Base-by-base conservation (phyloP, 2,329 filamentous ascomycete genomes). In the Aspergillus carbonarius region DNA sequence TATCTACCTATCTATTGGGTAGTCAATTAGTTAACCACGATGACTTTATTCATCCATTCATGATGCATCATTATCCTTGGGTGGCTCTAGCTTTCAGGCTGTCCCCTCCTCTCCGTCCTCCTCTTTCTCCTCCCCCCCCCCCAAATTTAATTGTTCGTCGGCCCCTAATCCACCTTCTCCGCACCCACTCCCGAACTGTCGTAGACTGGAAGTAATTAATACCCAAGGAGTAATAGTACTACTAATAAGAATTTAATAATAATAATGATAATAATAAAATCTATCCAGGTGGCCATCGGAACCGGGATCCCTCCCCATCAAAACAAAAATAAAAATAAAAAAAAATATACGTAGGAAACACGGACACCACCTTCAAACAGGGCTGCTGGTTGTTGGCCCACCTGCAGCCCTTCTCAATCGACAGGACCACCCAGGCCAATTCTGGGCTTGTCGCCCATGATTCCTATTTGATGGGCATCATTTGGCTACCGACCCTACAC, bases 321-420 rank as follows among this genome's bases (percentile, higher is more conserved):
- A 50, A 39, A 40, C 42, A 39, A 37, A 40, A 57, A 54, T 48
- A 27, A 58, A 54, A 53, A 37, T 20, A 23, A 55, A 37, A 44
- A 54, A 54, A 42, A 42, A 40, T 52, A 37, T 52, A 52, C 30
- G 30, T 32, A 32, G 30, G 35, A 52, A 39, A 44, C 37, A 34
- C 37, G 40, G 37, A 52, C 27, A 44, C 54, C 30, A 39, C 37
- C 48, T 30, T 60, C 44, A 60, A 60, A 62, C 57, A 57, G 54
- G 54, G 58, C 60, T 54, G 51, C 51, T 54, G 51, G 52, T 58
- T 59, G 48, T 53, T 52, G 60, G 58, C 58, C 60, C 60, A 62
- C 60, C 57, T 57, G 42, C 51, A 55, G 54, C 57, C 58, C 60
- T 60, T 62, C 55, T 52, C 58, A 62, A 57, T 62, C 58, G 57